Base-by-base conservation (phyloP, 192 early-diverging fungal genomes). In the Geranomyces michiganensis region DNA sequence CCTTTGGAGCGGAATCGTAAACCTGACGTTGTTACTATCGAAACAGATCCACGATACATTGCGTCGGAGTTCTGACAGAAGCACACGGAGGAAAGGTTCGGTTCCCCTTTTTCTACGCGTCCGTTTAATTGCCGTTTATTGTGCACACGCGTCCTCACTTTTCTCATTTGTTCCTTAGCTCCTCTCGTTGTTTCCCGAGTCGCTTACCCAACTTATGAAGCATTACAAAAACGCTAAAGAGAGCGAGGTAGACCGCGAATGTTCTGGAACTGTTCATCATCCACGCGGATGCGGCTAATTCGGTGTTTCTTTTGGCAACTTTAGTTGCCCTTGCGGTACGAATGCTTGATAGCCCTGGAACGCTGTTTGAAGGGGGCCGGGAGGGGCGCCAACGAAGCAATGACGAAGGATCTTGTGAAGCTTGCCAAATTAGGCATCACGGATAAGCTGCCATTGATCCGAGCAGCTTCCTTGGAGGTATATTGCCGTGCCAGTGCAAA, bases 41-140 rank as follows among this genome's bases (percentile, higher is more conserved):
- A n/a, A n/a, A 26, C 56, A 92, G 91, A n/a, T 90, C 93, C 1
- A 87, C 92, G 0, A 84, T 96, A 17, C 76, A 87, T 59, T 88
- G 87, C 43, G 84, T 92, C 6, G 95, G 96, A 0, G 82, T 83
- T 24, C 78, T 97, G 26, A 90, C 93, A 71, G 92, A 92, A 62
- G 81, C 87, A 0, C 74, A 92, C 10, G 92, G 92, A 17, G 76
- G 79, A 72, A 93, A 92, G 77, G 89, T 91, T 43, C 15, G 76
- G 2, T 30, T 36, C 12, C 27, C 6, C 41, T 32, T 24, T 22
- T 17, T 67, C n/a, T n/a, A n/a, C n/a, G n/a, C n/a, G n/a, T n/a
- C n/a, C n/a, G n/a, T n/a, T n/a, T 41, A 10, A 41, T 41, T 41
- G 5, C 3, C 10, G 36, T 10, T 7, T 10, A 41, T 41, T 41